Evolutionary conservation across 306 rosid genomes (phyloP).

Genomic region (Cicer arietinum): DNA sequence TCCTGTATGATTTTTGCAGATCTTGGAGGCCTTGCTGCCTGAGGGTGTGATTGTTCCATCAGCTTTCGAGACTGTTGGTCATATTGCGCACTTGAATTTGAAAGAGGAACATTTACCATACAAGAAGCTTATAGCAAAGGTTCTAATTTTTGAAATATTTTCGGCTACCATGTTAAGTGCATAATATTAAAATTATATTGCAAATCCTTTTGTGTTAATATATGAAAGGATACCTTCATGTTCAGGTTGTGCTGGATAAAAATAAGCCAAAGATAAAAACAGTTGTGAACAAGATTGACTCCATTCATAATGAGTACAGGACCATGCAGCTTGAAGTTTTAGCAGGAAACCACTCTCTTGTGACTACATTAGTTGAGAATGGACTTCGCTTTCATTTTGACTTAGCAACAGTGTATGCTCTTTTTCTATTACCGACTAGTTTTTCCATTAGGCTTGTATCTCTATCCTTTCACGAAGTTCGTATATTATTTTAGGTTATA

Average conservation of each 20-base stretch:
- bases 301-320: constrained; percentile 86
- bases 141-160: constrained; percentile 36
- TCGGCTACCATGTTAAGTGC: constrained; percentile 10
- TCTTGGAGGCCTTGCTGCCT: constrained; percentile 81
- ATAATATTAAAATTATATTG: constrained; percentile 13
- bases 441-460: constrained; percentile 30
- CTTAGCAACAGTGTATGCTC: constrained; percentile 87
- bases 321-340: constrained; percentile 97
- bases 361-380: constrained; percentile 82
- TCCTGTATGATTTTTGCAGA: constrained; percentile 58
- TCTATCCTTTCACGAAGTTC: constrained; percentile 28
- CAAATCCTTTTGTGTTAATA: constrained; percentile 36
- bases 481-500: constrained; percentile 7
- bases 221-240: constrained; percentile 33
- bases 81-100: constrained; percentile 89
- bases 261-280: constrained; percentile 87
- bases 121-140: constrained; percentile 91
- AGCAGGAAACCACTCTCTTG: constrained; percentile 93
- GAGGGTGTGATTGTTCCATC: constrained; percentile 76
- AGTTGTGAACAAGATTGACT: constrained; percentile 83
- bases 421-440: constrained; percentile 43
- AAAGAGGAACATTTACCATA: constrained; percentile 84
- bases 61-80: constrained; percentile 87
- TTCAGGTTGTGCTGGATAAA: constrained; percentile 92
- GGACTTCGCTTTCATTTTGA: constrained; percentile 91